A percentile compares a stretch with the other conserved stretches of the same genome.
Evolutionary conservation across 2,329 filamentous ascomycete genomes (phyloP).

Genomic region (Cladophialophora psammophila): DNA sequence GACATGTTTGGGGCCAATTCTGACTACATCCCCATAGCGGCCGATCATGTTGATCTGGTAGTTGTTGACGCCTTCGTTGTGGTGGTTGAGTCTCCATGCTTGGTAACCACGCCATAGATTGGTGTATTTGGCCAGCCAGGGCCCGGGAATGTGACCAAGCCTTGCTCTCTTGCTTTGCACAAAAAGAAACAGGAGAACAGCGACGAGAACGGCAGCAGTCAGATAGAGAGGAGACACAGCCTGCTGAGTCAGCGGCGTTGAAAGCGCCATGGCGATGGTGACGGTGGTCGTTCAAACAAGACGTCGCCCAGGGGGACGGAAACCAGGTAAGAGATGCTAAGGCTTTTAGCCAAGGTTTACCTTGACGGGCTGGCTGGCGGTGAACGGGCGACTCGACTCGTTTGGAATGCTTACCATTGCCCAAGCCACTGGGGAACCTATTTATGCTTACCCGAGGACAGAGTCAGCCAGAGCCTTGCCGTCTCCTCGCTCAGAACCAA

Average conservation of each 20-base stretch:
- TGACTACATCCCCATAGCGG: conserved; percentile 10
- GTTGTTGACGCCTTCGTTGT: conserved; percentile 17
- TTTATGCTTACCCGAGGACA: conserved; percentile 17
- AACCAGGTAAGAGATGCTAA: conserved; percentile 1
- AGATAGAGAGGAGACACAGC: conserved; percentile 12
- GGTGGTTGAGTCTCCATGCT: conserved; percentile 21
- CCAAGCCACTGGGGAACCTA: conserved; percentile 17
- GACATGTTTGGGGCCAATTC: conserved; percentile 18
- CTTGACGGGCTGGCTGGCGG: not conserved
- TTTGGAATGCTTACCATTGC: conserved; percentile 13
- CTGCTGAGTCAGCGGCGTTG: conserved; percentile 6
- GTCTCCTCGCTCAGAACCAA: conserved; percentile 11
- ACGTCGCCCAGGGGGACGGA: not conserved
- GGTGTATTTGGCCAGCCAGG: conserved; percentile 17
- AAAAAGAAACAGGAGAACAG: not conserved
- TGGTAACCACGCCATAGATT: conserved; percentile 16
- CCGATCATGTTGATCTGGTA: conserved; percentile 24
- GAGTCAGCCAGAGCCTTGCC: not conserved
- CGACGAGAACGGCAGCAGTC: not conserved
- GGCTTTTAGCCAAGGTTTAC: not conserved
- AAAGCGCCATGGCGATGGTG: conserved; percentile 3
- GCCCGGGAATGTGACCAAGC: conserved; percentile 15
- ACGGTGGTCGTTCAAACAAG: not conserved
- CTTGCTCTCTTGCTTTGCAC: conserved; percentile 14
- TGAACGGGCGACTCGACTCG: not conserved